phyloP scores from a whole-genome alignment of 306 rosid genomes.

The Cercis canadensis region DNA sequence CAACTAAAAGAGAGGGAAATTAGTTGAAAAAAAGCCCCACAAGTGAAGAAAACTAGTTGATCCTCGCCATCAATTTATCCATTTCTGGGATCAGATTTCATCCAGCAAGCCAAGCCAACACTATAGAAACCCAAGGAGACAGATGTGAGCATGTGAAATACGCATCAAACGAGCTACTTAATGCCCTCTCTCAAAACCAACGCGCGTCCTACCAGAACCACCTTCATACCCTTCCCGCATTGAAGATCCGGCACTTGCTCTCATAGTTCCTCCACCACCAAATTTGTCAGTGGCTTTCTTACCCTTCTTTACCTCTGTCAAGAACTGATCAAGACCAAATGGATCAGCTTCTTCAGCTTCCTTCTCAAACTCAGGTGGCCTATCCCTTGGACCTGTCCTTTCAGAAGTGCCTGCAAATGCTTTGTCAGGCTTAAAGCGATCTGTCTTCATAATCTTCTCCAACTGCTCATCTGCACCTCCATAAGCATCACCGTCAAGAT shows the following conservation, averaged over 20 bases:
- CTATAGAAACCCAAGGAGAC: not conserved
- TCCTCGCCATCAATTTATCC: conserved; percentile 1
- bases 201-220: conserved; percentile 79
- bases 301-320: conserved; percentile 83
- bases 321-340: conserved; percentile 89
- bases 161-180: conserved; percentile 35
- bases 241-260: conserved; percentile 88
- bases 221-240: conserved; percentile 76
- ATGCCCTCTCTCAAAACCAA: conserved; percentile 87
- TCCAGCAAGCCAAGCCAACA: not conserved
- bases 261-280: conserved; percentile 84
- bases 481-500: conserved; percentile 68
- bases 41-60: not conserved
- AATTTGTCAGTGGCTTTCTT: conserved; percentile 81
- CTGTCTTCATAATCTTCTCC: conserved; percentile 92
- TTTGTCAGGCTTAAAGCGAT: conserved; percentile 85
- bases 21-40: not conserved
- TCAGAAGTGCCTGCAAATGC: conserved; percentile 78
- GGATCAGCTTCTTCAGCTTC: conserved; percentile 87
- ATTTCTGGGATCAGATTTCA: conserved; percentile 10
- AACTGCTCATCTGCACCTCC: conserved; percentile 92
- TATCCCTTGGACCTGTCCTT: conserved; percentile 72
- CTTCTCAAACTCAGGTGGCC: conserved; percentile 89
- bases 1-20: not conserved
- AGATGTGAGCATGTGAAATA: not conserved